These are phyloP conservation scores for Plasmodium ovale DNA, from an alignment of 169 alveolate genomes.

Conservation along the genomic window DNA sequence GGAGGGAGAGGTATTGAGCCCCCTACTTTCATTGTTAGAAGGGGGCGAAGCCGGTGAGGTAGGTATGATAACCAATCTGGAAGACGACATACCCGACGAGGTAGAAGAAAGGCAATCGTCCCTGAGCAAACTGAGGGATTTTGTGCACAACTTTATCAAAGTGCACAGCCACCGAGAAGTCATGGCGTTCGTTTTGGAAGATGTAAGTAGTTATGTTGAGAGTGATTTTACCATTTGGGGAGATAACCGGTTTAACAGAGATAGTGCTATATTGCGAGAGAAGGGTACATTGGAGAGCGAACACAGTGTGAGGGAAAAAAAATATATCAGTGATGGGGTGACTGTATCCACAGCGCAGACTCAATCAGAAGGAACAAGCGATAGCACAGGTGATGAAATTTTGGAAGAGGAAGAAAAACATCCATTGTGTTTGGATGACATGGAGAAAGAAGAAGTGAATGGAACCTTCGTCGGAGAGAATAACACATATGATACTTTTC, in stretches of 20 bases:
- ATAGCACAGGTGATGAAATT: background rate
- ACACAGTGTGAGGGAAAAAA: background rate
- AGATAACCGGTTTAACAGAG: no score
- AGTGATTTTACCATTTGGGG: background rate
- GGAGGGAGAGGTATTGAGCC: background rate
- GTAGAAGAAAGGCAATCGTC: background rate
- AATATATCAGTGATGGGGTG: background rate
- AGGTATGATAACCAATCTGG: background rate
- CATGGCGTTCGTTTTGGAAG: background rate
- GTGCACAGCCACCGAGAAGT: background rate
- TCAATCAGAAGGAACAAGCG: background rate
- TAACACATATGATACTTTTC: background rate
- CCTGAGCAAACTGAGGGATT: background rate
- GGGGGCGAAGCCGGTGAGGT: background rate
- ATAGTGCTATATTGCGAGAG: no score
- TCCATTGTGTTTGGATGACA: background rate
- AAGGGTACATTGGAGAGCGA: no score
- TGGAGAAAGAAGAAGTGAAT: background rate
- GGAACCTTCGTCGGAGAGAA: background rate
- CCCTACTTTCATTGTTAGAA: background rate
- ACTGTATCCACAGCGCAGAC: background rate
- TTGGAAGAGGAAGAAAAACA: background rate
- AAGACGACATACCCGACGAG: background rate
- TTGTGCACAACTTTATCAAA: background rate
- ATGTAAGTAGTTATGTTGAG: background rate